phyloP scores from a whole-genome alignment of 495 filamentous ascomycete genomes.

The Aspergillus bridgeri region DNA sequence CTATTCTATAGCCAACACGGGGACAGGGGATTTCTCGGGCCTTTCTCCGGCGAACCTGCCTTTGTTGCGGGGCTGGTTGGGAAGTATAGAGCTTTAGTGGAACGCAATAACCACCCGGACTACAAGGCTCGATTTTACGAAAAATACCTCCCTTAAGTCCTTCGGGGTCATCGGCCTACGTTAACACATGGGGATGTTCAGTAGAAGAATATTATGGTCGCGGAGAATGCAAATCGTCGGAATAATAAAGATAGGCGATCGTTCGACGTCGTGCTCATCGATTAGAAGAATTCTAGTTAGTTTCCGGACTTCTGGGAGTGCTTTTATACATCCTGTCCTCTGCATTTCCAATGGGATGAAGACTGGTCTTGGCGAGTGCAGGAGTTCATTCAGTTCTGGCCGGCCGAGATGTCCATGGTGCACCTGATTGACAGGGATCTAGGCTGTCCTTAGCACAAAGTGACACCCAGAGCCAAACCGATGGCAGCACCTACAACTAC shows the following conservation, averaged over 20 bases:
- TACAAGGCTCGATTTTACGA: slow-evolving; percentile 26
- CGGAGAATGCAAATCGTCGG: slow-evolving; percentile 16
- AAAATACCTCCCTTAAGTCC: slow-evolving; percentile 17
- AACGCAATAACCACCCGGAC: slow-evolving; percentile 19
- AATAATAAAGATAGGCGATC: slow-evolving; percentile 24
- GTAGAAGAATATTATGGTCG: slow-evolving; percentile 30
- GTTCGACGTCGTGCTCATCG: slow-evolving; percentile 25
- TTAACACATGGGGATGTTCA: slow-evolving; percentile 30
- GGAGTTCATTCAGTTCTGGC: slow-evolving; percentile 27
- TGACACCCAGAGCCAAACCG: no score
- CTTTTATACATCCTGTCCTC: slow-evolving; percentile 21
- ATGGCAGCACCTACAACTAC: no score
- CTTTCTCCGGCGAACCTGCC: slow-evolving; percentile 22
- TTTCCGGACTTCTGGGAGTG: slow-evolving; percentile 30
- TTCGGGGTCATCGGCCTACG: slow-evolving; percentile 25
- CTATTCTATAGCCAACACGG: slow-evolving; percentile 24
- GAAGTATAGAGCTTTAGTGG: slow-evolving; percentile 23
- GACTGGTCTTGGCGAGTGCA: slow-evolving; percentile 29
- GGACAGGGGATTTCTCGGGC: slow-evolving; percentile 18
- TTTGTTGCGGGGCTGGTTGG: slow-evolving; percentile 22
- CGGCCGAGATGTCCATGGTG: slow-evolving; percentile 27
- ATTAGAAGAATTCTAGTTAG: slow-evolving; percentile 27
- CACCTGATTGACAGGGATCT: slow-evolving; percentile 27
- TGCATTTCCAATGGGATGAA: slow-evolving; percentile 20
- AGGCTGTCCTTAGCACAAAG: no score